A percentile compares a stretch with the other conserved stretches of the same genome.
These are phyloP conservation scores for Hypoxylon sp. DNA, from an alignment of 2,329 filamentous ascomycete species.

Conservation along the genomic window DNA sequence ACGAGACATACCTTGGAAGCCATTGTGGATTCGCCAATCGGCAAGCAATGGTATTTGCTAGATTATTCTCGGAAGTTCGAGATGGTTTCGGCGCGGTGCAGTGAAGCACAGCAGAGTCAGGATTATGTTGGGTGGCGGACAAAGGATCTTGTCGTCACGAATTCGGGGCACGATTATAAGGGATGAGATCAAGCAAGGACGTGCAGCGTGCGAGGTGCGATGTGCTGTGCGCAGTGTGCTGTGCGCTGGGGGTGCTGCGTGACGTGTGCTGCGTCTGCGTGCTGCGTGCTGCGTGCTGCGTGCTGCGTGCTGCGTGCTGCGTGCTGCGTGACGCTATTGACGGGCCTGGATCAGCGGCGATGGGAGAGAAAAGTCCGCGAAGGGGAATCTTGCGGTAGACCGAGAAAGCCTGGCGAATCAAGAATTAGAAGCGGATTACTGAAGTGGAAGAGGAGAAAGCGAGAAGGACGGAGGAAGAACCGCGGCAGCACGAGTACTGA, in stretches of 20 bases:
- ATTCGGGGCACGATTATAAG: conserved; percentile 14
- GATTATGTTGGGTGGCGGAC: conserved; percentile 23
- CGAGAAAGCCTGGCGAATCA: neutral
- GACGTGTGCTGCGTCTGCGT: conserved; percentile 1
- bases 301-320: neutral
- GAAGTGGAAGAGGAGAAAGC: conserved; percentile 22
- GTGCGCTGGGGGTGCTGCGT: too few species aligned
- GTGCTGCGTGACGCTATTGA: neutral
- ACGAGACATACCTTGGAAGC: conserved; percentile 50
- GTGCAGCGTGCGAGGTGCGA: neutral
- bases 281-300: neutral
- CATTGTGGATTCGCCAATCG: conserved; percentile 46
- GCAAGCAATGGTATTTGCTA: conserved; percentile 27
- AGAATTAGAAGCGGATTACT: conserved; percentile 23
- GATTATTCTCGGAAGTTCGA: conserved; percentile 16
- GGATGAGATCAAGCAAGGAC: neutral
- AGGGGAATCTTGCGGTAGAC: neutral
- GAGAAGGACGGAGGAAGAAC: conserved; percentile 15
- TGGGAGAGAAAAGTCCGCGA: conserved; percentile 13
- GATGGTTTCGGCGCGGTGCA: conserved; percentile 12
- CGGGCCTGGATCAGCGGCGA: conserved; percentile 4
- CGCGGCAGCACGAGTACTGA: conserved; percentile 16
- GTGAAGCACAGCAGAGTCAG: conserved; percentile 6
- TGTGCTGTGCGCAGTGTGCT: neutral
- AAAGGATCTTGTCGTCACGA: conserved; percentile 24